Conservation (phyloP, 306 rosid genomes). For the Trifolium fragiferum region DNA sequence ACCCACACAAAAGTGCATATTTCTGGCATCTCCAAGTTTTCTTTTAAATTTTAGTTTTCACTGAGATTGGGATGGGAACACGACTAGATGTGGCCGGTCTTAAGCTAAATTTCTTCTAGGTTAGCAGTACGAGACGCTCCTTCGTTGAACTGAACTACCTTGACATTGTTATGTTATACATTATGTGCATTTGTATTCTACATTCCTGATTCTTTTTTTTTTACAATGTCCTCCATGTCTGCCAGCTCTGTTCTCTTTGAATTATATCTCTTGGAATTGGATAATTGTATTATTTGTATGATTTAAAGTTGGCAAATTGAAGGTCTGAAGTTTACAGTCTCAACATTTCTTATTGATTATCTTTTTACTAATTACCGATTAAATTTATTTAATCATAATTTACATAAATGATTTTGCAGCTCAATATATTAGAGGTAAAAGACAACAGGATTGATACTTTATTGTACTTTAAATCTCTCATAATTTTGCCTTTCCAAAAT, state of each 20-base stretch:
- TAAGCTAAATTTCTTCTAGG: background rate
- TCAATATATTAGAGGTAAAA: background rate
- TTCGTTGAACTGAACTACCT: background rate
- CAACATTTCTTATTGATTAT: background rate
- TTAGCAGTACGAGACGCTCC: background rate
- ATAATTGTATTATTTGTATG: background rate
- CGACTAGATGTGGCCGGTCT: background rate
- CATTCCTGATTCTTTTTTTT: background rate
- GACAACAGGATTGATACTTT: background rate
- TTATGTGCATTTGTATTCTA: background rate
- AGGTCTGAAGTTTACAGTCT: background rate
- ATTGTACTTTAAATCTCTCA: background rate
- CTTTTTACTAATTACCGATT: background rate
- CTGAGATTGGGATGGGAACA: background rate
- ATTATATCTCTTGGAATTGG: conserved; percentile 1
- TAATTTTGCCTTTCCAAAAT: background rate
- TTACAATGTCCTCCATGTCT: background rate
- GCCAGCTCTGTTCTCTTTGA: conserved; percentile 12
- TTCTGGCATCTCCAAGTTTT: background rate
- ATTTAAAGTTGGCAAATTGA: background rate
- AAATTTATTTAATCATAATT: too few relatives aligned
- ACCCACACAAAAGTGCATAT: background rate
- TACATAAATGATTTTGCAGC: background rate
- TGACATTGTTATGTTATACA: background rate
- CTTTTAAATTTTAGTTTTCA: background rate